Evolutionary conservation across 163 green algal genomes (phyloP), one percentile per base, ranked within the genome.

Genomic region (Chloroidium sp.): DNA sequence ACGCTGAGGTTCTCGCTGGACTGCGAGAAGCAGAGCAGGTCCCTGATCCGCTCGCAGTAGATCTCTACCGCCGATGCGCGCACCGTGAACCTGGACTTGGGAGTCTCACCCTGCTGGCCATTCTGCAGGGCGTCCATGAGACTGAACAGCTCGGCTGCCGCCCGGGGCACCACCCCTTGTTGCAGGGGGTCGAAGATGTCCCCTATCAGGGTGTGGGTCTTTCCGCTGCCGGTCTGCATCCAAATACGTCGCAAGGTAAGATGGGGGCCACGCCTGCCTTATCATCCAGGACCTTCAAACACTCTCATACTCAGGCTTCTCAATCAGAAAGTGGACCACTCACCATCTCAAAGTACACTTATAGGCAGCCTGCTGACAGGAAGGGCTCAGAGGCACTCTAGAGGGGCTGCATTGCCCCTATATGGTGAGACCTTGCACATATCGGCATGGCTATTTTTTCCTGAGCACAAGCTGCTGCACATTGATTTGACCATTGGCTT

Each of bases 31-130:
- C 57, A 60, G 75, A 96, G 85, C 76, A 98, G 87, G 83, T 97
- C 92, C 14, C 86, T 81, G 67, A 97, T 90, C 2, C 87, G 81
- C 81, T 98, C 94, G 77, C 90, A 94, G 87, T 97, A 98, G 58
- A 96, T 95, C 85, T 97, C 93, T 0, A 95, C 87, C 58, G 91
- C 88, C 2, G 86, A 91, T 3, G 92, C 78, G 0, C 83, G 84
- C 61, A 94, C 85, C n/a, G 6, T 74, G 6, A 61, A 76, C 59
- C 13, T 74, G 68, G 13, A 36, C 10, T 74, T 74, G 10, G 10
- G 10, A 74, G 68, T 74, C 10, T 4, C 14, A 4, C 74, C n/a
- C 57, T 77, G 6, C 57, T 77, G 36, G n/a, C 74, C 36, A 8
- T 59, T n/a, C 4, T 6, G 4, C 6, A 13, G 14, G n/a, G 36